phyloP scores from a whole-genome alignment of 2,329 filamentous ascomycete species.

The Paecilomyces sp. region DNA sequence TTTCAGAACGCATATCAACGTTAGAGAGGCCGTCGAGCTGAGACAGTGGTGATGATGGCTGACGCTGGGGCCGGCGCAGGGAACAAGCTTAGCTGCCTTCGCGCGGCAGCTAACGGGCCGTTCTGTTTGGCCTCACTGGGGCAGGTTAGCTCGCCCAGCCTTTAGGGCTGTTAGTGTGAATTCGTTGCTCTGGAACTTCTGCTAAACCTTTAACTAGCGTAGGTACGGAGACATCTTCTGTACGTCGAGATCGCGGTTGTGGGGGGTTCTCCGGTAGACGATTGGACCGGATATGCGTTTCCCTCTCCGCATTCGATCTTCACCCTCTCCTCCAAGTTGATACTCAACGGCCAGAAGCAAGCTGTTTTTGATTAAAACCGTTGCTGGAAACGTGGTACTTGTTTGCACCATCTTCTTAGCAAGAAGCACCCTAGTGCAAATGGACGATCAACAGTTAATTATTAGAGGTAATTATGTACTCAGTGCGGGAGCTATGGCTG shows the following conservation, averaged over 20 bases:
- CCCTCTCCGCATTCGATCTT: neutral
- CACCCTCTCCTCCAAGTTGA: neutral
- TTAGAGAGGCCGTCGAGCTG: neutral
- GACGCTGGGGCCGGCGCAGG: neutral
- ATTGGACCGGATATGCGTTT: neutral
- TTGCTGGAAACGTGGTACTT: too few relatives aligned
- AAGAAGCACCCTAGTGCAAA: too few relatives aligned
- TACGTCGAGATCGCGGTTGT: neutral
- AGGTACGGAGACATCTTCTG: neutral
- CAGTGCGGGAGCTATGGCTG: too few relatives aligned
- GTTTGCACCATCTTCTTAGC: too few relatives aligned
- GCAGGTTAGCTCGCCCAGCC: neutral
- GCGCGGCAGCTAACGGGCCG: neutral
- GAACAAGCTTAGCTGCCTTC: neutral
- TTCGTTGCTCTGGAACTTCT: neutral
- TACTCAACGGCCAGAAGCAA: neutral
- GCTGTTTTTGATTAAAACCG: neutral
- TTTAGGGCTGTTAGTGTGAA: neutral
- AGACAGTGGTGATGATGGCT: neutral
- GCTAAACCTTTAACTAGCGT: neutral
- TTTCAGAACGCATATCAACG: constrained; percentile 4
- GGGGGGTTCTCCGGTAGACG: neutral
- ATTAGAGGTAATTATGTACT: too few relatives aligned
- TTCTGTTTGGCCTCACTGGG: neutral
- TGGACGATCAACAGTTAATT: too few relatives aligned